phyloP scores from a whole-genome alignment of 2,329 filamentous ascomycete genomes.

The Chlorencoelia australis region DNA sequence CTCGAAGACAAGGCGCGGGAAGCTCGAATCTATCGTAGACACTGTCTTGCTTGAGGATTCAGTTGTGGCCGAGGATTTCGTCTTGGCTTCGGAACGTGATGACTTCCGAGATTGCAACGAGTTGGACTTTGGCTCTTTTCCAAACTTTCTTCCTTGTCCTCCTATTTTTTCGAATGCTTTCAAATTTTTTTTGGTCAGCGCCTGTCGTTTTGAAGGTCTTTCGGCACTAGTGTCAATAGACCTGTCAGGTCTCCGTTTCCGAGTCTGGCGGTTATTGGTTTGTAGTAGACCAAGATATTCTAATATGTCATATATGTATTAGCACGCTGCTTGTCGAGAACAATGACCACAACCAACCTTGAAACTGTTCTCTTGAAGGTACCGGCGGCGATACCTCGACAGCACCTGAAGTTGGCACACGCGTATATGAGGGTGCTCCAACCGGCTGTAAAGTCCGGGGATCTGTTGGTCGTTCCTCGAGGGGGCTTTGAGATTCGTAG shows the following conservation, averaged over 20 bases:
- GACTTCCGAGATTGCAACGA: slow-evolving; percentile 4
- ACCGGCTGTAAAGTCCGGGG: slow-evolving; percentile 10
- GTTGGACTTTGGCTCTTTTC: slow-evolving; percentile 3
- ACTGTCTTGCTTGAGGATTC: slow-evolving; percentile 2
- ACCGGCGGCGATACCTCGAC: slow-evolving; percentile 8
- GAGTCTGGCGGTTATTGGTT: slow-evolving; percentile 6
- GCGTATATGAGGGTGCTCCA: slow-evolving; percentile 11
- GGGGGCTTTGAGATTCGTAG: too few relatives aligned
- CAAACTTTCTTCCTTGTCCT: slow-evolving; percentile 6
- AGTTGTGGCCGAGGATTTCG: slow-evolving; percentile 6
- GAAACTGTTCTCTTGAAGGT: too few relatives aligned
- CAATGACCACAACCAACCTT: slow-evolving; percentile 12
- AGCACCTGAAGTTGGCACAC: slow-evolving; percentile 11
- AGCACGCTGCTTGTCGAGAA: slow-evolving; percentile 12
- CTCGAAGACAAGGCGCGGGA: slow-evolving; percentile 1
- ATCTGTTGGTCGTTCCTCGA: slow-evolving; percentile 12
- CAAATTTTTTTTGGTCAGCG: slow-evolving; percentile 11
- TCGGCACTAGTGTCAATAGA: slow-evolving; percentile 11
- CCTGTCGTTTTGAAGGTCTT: slow-evolving; percentile 11
- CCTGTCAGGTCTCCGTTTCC: slow-evolving; percentile 11
- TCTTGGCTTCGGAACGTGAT: slow-evolving; percentile 2
- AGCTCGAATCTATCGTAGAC: slow-evolving; percentile 6
- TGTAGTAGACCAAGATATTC: slow-evolving; percentile 4
- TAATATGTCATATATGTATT: slow-evolving; percentile 13
- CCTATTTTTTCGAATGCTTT: slow-evolving; percentile 12